These are phyloP conservation scores for Clarireedia hainanense DNA, from an alignment of 2,329 filamentous ascomycete species.

Conservation along the genomic window DNA sequence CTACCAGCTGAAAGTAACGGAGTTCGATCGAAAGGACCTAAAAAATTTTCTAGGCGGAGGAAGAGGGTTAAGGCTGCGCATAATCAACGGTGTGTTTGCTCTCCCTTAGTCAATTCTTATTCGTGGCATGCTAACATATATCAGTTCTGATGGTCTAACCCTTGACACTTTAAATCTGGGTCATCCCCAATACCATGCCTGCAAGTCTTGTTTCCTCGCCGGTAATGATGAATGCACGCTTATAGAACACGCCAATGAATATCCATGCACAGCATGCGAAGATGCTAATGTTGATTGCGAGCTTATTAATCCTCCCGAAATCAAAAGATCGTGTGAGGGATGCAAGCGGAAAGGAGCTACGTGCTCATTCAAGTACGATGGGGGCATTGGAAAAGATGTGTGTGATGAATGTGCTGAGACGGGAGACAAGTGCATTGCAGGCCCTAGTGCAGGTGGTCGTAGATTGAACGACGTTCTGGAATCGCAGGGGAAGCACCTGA, in stretches of 20 bases:
- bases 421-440: slow-evolving; percentile 16
- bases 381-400: slow-evolving; percentile 12
- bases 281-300: slow-evolving; percentile 16
- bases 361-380: slow-evolving; percentile 18
- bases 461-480: background rate
- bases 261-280: slow-evolving; percentile 22
- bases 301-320: slow-evolving; percentile 17
- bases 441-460: background rate
- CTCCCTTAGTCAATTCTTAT: background rate
- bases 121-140: background rate
- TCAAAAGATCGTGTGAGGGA: slow-evolving; percentile 18
- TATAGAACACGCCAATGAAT: slow-evolving; percentile 15
- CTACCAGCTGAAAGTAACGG: background rate
- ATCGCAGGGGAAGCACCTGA: background rate
- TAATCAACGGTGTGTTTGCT: background rate
- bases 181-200: slow-evolving; percentile 22
- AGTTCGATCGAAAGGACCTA: slow-evolving; percentile 1
- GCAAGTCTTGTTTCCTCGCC: slow-evolving; percentile 21
- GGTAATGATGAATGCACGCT: slow-evolving; percentile 22
- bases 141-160: slow-evolving; percentile 19
- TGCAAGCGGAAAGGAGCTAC: slow-evolving; percentile 16
- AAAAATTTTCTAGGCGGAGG: background rate
- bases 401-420: slow-evolving; percentile 19
- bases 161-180: slow-evolving; percentile 15
- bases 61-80: slow-evolving; percentile 5